Percentiles rank a stretch among this genome's conserved stretches.
Conservation (phyloP, 495 filamentous ascomycete species). For the Aspergillus taichungensis region DNA sequence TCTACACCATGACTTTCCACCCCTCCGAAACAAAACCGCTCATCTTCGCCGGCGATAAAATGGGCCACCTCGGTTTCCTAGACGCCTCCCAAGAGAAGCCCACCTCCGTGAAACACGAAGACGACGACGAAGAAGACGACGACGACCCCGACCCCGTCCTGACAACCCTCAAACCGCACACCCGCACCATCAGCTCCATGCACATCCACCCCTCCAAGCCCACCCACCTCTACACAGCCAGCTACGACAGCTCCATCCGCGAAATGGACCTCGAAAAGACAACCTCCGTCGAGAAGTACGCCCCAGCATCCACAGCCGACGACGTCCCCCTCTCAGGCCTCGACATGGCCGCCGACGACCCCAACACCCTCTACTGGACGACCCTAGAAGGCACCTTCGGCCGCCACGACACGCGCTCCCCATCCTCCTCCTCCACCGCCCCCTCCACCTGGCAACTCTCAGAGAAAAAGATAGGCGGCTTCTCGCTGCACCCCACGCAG, state of each 20-base stretch:
- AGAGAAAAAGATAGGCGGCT: slow-evolving; percentile 94
- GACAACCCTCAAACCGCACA: slow-evolving; percentile 80
- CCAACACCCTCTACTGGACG: slow-evolving; percentile 76
- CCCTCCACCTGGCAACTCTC: slow-evolving; percentile 63
- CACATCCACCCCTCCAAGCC: slow-evolving; percentile 63
- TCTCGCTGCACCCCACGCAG: slow-evolving; percentile 66
- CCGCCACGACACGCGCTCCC: slow-evolving; percentile 63
- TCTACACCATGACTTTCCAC: slow-evolving; percentile 85
- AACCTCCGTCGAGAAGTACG: slow-evolving; percentile 68
- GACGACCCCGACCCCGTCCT: slow-evolving; percentile 66
- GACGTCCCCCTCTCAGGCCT: slow-evolving; percentile 76
- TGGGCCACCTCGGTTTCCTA: slow-evolving; percentile 88
- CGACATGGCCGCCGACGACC: slow-evolving; percentile 60
- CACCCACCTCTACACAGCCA: slow-evolving; percentile 65
- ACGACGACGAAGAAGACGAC: slow-evolving; percentile 53
- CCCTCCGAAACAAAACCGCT: slow-evolving; percentile 76
- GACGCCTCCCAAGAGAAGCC: slow-evolving; percentile 69
- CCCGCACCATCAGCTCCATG: slow-evolving; percentile 79
- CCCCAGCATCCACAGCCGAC: slow-evolving; percentile 53
- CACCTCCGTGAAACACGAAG: slow-evolving; percentile 21
- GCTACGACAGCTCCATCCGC: slow-evolving; percentile 92
- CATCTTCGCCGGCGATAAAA: slow-evolving; percentile 93
- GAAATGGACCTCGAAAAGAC: slow-evolving; percentile 76
- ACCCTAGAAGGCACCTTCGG: slow-evolving; percentile 75
- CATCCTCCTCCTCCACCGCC: slow-evolving; percentile 32